Percentiles rank a stretch among this genome's conserved stretches.
These are phyloP conservation scores for Elaeis oleifera DNA, from an alignment of 202 grass and related monocot genomes.

Conservation along the genomic window DNA sequence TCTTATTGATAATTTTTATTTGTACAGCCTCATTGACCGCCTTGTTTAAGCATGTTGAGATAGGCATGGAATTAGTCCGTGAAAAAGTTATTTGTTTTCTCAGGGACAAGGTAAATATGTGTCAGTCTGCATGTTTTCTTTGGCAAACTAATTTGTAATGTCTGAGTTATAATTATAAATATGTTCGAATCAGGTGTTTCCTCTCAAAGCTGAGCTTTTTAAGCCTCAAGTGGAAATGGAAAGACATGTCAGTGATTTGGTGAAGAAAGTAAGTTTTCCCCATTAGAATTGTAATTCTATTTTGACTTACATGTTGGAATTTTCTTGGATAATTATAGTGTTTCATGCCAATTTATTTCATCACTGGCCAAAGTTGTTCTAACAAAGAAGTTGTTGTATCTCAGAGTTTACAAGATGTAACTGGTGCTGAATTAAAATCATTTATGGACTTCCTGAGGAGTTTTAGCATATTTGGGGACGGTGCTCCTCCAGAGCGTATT, in stretches of 20 bases:
- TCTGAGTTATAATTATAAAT: not conserved
- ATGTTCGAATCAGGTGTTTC: conserved; percentile 53
- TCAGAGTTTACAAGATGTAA: conserved; percentile 98
- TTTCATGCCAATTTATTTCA: no score
- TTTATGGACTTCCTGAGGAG: conserved; percentile 93
- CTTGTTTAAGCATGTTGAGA: conserved; percentile 96
- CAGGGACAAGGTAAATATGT: conserved; percentile 76
- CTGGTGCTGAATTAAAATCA: conserved; percentile 83
- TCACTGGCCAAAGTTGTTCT: not conserved
- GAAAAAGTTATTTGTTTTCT: conserved; percentile 97
- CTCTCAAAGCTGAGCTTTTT: conserved; percentile 82
- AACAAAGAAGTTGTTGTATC: conserved; percentile 13
- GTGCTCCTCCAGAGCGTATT: conserved; percentile 70
- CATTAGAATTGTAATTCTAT: not conserved
- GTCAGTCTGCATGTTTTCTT: conserved; percentile 1
- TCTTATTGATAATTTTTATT: conserved; percentile 15
- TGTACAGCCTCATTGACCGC: conserved; percentile 74
- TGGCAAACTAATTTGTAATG: conserved; percentile 8
- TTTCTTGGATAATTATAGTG: no score
- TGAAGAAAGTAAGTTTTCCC: conserved; percentile 68
- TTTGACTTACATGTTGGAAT: not conserved
- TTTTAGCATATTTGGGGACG: conserved; percentile 89
- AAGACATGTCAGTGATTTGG: conserved; percentile 91
- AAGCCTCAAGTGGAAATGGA: conserved; percentile 96
- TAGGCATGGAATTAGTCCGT: conserved; percentile 73